A percentile compares a stretch with the other conserved stretches of the same genome.
Evolutionary conservation across 2,329 filamentous ascomycete species (phyloP).

Genomic region (Calonectria hawksworthii): DNA sequence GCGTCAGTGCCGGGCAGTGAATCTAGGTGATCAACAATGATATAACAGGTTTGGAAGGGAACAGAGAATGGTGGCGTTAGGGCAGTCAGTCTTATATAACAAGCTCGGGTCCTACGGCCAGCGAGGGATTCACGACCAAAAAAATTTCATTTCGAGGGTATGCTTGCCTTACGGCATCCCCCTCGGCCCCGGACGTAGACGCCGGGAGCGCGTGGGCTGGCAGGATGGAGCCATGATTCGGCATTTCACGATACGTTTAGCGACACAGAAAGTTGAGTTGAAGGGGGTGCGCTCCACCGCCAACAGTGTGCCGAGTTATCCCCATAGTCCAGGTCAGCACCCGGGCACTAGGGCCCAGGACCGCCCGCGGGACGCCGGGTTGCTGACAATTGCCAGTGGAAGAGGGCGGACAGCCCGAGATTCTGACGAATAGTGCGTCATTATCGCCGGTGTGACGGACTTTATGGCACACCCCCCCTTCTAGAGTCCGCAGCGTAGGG

Average conservation of each 20-base stretch:
- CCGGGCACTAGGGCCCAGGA: neutral
- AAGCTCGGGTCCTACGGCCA: slow-evolving; percentile 13
- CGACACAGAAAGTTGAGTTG: slow-evolving; percentile 3
- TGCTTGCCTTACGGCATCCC: slow-evolving; percentile 23
- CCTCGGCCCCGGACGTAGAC: slow-evolving; percentile 19
- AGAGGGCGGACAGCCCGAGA: slow-evolving; percentile 19
- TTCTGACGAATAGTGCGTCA: slow-evolving; percentile 22
- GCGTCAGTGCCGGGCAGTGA: slow-evolving; percentile 10
- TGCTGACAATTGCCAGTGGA: slow-evolving; percentile 21
- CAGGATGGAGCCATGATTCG: slow-evolving; percentile 24
- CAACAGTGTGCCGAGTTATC: slow-evolving; percentile 30
- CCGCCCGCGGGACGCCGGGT: slow-evolving; percentile 18
- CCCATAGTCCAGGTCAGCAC: slow-evolving; percentile 11
- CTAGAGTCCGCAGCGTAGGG: neutral
- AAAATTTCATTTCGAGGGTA: neutral
- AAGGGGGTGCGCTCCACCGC: slow-evolving; percentile 1
- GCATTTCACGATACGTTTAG: slow-evolving; percentile 23
- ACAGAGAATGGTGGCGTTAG: slow-evolving; percentile 12
- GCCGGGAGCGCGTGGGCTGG: slow-evolving; percentile 16
- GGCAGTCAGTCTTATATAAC: slow-evolving; percentile 22
- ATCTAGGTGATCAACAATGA: slow-evolving; percentile 16
- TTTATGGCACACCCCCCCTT: slow-evolving; percentile 7
- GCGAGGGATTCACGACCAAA: slow-evolving; percentile 17
- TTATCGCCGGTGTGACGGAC: slow-evolving; percentile 21
- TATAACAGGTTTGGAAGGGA: slow-evolving; percentile 1